Base-by-base conservation (phyloP, 2,329 filamentous ascomycete species). In the Pseudogymnoascus sp. region DNA sequence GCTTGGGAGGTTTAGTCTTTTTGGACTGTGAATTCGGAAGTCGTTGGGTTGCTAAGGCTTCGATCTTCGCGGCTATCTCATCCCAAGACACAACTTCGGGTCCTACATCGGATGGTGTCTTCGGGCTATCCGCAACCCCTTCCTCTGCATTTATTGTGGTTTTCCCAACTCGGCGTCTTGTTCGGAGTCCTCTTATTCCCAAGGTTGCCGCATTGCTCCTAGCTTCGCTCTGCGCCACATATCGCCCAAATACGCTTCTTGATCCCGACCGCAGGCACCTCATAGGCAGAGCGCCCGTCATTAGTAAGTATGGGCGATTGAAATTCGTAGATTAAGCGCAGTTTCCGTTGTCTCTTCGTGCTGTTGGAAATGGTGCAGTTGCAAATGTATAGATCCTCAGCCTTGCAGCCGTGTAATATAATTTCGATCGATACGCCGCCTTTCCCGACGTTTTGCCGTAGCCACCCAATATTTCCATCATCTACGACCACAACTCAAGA, bases 21-120 rank as follows among this genome's bases (percentile, higher is more conserved):
- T 59, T 60, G 58, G 28, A 12, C 21, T 38, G 18, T 40, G 33
- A 60, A 8, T 60, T 41, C 14, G 33, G 58, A 38, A 60, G 58
- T 21, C 38, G 58, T 12, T 41, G 58, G 12, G 38, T 60, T 40
- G 35, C 49, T 55, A 55, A 33, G 49, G 35, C 58, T 60, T 38
- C 58, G 16, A 60, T 60, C 35, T 60, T 60, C 38, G 35, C 9
- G 12, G 33, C 35, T 40, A 60, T 60, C 35, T 60, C 58, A 35
- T 60, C 58, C 58, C 58, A 60, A 35, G 58, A 60, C 18, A 60
- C 35, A 60, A 41, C 25, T 9, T 60, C 58, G 12, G 33, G 33
- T 40, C 33, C 58, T 40, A 41, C 14, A 31, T 60, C 38, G 9
- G 58, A 14, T 31, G 12, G 14, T 31, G 7, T 25, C 21, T 38